Base-by-base conservation (phyloP, 495 filamentous ascomycete species). In the Penicillium canariense region DNA sequence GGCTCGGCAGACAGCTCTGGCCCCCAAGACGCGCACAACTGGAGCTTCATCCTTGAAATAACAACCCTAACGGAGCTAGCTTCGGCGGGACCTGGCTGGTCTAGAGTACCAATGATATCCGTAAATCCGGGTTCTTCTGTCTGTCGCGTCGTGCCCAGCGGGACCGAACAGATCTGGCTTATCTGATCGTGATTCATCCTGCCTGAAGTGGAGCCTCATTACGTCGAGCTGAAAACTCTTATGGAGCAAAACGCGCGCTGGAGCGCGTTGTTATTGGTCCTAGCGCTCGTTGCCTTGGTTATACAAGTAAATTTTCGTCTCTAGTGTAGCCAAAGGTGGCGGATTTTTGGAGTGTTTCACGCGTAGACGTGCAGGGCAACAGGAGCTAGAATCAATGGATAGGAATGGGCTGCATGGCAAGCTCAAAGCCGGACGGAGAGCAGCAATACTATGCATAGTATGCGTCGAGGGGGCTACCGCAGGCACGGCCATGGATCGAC, bases 151-250 rank as follows among this genome's bases (percentile, higher is more conserved):
- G 61, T 27, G 42, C 27, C 36, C 40, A 44, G 38, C 58, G 61
- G 43, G 50, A 55, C 31, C 20, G 55, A 36, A 43, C 52, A 36
- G 56, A 44, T 35, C 48, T 42, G 44, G 52, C 55, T 68, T 68
- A 68, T 68, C 65, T 56, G 65, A 67, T 67, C 61, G 32, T 65
- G 56, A 61, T 60, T 47, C 43, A 60, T 44, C 45, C 39, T 23
- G 46, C 17, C 46, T 30, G 15, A 34, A 50, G 61, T 62, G 57
- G 63, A 47, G 46, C 44, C 40, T 26, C 17, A 53, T 59, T 57
- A 57, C 59, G 59, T 65, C 31, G 55, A 57, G 59, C 53, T 60
- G 55, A 62, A 62, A 58, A 56, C n/a, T 50, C 14, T 18, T 27
- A 35, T 52, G 50, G 47, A 34, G 43, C 5, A 26, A 28, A 48